These are phyloP conservation scores for Colletotrichum sp. DNA, from an alignment of 2,329 filamentous ascomycete genomes.

Conservation along the genomic window DNA sequence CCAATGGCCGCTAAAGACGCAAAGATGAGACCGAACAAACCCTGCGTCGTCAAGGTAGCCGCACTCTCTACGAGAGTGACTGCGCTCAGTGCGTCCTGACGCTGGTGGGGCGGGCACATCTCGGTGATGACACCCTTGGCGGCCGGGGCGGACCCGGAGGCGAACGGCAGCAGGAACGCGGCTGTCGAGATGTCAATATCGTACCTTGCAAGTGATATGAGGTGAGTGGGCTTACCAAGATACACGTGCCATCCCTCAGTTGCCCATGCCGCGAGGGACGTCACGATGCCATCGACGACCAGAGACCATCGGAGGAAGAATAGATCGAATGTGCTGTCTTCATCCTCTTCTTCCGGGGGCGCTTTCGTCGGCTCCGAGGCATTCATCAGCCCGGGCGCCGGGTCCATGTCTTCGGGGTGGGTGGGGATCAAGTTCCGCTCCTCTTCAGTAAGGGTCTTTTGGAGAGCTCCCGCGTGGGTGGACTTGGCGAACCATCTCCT, in stretches of 20 bases:
- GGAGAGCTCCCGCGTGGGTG: slow-evolving; percentile 13
- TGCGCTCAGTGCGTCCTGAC: slow-evolving; percentile 70
- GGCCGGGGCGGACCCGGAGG: slow-evolving; percentile 71
- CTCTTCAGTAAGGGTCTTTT: neutral
- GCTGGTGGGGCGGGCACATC: slow-evolving; percentile 67
- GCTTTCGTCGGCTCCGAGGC: slow-evolving; percentile 50
- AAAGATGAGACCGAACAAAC: slow-evolving; percentile 72
- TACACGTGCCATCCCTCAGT: slow-evolving; percentile 73
- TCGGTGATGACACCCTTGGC: slow-evolving; percentile 77
- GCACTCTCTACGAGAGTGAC: slow-evolving; percentile 75
- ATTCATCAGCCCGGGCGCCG: slow-evolving; percentile 40
- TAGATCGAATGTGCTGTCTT: slow-evolving; percentile 67
- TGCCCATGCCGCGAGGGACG: slow-evolving; percentile 66
- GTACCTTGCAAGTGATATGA: neutral
- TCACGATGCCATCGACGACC: slow-evolving; percentile 68
- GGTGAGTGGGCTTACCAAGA: slow-evolving; percentile 43
- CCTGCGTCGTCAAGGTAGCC: slow-evolving; percentile 66
- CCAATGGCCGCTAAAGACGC: slow-evolving; percentile 65
- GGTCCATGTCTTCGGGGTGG: slow-evolving; percentile 45
- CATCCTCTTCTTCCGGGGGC: slow-evolving; percentile 39
- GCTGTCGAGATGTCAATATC: slow-evolving; percentile 38
- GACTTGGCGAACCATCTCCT: slow-evolving; percentile 35
- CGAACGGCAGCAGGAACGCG: slow-evolving; percentile 69
- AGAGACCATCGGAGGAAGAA: slow-evolving; percentile 71
- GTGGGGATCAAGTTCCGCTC: slow-evolving; percentile 35